Evolutionary conservation across 1,139 yeast genomes (phyloP), one percentile per base, ranked within the genome.

Genomic region (Yamadazyma diddensiae): DNA sequence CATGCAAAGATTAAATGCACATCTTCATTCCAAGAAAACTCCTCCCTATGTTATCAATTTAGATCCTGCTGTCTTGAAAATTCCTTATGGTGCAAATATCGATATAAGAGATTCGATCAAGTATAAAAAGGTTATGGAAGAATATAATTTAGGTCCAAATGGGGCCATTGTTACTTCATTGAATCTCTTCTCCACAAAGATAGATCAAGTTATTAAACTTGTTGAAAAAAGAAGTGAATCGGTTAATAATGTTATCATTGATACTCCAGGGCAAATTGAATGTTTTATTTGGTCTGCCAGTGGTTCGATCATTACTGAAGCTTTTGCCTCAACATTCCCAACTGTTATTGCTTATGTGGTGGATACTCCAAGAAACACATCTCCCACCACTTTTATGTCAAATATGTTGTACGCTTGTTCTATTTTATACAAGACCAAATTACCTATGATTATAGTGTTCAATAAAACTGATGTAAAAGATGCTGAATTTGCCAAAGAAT

Each of bases 351-450:
- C 97, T 0, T 94, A 94, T 55, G 81, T 94, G 38, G 94, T 94
- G 15, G 99, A 94, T 53, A 92, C 98, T 0, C 98, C 98, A 29
- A 73, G 98, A 55, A 84, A 90, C 39, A 67, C 95, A 2, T 82
- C 94, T 2, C 98, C 98, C 25, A 84, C 97, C 0, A 94, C 99
- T 1, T 94, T 92, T 57, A 94, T 94, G 78, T 88, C 97, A 30
- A 92, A 92, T 58, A 94, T 94, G 99, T 73, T 94, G 28, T 94
- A 94, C 52, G 98, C 99, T 0, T 92, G 98, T 61, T 90, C 97
- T 3, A 92, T 94, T 33, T 70, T 94, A 35, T 94, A 94, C 67
- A 94, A 94, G 62, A 92, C 97, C 17, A 90, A 92, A 56, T 70
- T 94, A 35, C 99, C 99, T 19, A 88, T 94, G 96, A 83, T 94